phyloP scores from a whole-genome alignment of 306 rosid genomes.

The Begonia masoniana region DNA sequence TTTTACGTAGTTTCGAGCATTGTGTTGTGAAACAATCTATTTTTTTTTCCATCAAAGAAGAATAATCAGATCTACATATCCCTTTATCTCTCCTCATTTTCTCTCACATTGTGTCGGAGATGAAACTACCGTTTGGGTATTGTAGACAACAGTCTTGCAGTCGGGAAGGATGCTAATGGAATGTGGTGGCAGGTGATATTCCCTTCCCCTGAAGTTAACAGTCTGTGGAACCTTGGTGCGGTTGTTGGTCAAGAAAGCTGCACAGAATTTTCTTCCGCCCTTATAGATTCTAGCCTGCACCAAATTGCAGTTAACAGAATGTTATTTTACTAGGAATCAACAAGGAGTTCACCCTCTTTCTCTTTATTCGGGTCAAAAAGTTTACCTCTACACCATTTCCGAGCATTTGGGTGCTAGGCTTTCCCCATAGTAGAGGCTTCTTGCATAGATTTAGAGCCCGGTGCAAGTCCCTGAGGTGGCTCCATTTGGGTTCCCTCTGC shows the following conservation, averaged over 20 bases:
- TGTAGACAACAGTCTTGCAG: conserved; percentile 72
- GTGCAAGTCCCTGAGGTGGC: conserved; percentile 71
- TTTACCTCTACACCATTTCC: conserved; percentile 36
- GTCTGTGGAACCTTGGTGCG: conserved; percentile 20
- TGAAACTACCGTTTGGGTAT: conserved; percentile 35
- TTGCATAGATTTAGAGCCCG: conserved; percentile 52
- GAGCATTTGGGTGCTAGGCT: conserved; percentile 15
- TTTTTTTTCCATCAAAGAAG: too few species aligned
- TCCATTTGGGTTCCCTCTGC: conserved; percentile 73
- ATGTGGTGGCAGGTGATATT: conserved; percentile 37
- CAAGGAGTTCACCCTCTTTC: too few species aligned
- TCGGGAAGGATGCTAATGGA: conserved; percentile 86
- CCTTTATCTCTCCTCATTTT: too few species aligned
- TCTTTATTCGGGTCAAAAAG: background rate
- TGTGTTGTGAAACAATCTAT: conserved; percentile 74
- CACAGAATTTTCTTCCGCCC: conserved; percentile 33
- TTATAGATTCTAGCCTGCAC: conserved; percentile 47
- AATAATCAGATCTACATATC: too few species aligned
- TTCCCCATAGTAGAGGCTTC: conserved; percentile 52
- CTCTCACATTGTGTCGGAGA: background rate
- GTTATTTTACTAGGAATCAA: too few species aligned
- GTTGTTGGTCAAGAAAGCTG: conserved; percentile 77
- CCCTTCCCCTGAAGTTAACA: conserved; percentile 39
- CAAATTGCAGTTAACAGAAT: background rate
- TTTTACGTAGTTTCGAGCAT: conserved; percentile 32